Percentiles rank a stretch among this genome's conserved stretches.
phyloP scores from a whole-genome alignment of 164 flowering plant species.

The Litsea cubeba region DNA sequence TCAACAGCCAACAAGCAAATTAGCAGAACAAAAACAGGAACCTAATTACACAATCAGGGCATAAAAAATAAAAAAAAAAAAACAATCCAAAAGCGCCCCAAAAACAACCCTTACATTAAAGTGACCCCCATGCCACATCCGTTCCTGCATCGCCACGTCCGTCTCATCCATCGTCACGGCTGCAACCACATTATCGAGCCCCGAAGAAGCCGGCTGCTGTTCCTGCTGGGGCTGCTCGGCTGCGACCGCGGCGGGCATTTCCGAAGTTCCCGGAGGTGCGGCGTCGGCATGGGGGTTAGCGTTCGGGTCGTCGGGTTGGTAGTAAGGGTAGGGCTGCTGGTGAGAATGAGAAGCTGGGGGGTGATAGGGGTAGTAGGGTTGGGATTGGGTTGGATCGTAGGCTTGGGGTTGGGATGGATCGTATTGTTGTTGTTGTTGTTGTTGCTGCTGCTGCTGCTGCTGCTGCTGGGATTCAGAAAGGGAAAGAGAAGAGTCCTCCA shows the following conservation, averaged over 20 bases:
- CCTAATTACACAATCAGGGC: too few species aligned
- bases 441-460: constrained; percentile 18
- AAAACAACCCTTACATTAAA: too few species aligned
- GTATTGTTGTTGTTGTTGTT: constrained; percentile 11
- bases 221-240: constrained; percentile 12
- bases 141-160: constrained; percentile 21
- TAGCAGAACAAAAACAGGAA: too few species aligned
- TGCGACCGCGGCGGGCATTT: background rate
- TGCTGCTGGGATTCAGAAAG: constrained; percentile 28
- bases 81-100: too few species aligned
- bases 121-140: background rate
- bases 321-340: constrained; percentile 26
- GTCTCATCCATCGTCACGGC: constrained; percentile 39
- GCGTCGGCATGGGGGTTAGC: constrained; percentile 22
- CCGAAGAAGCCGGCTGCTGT: constrained; percentile 8
- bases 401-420: constrained; percentile 6
- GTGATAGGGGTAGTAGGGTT: constrained; percentile 9
- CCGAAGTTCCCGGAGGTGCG: constrained; percentile 4
- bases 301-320: constrained; percentile 18
- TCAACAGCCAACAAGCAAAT: too few species aligned
- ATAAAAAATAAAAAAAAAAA: too few species aligned
- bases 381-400: constrained; percentile 23
- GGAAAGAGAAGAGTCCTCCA: constrained; percentile 25
- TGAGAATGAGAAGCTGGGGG: constrained; percentile 1
- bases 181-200: constrained; percentile 38